Conservation (phyloP, 1,284 basidiomycete species). For the Leccinum subspadiceum region DNA sequence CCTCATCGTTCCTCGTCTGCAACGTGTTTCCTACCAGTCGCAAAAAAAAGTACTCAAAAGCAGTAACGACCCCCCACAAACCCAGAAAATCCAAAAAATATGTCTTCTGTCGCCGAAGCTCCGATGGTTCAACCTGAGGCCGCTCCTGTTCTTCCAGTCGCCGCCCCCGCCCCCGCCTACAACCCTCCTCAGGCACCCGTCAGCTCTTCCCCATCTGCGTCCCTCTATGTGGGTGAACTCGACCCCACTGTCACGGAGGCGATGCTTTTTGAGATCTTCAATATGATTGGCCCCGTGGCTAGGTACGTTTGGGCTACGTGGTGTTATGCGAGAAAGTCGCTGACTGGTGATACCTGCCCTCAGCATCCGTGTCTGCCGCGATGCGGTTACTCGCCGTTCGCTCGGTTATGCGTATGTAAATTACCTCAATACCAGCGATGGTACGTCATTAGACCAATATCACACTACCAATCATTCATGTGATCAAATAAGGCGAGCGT, state of each 20-base stretch:
- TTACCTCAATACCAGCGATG: constrained; percentile 95
- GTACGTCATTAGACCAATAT: constrained; percentile 43
- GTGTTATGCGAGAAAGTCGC: neutral
- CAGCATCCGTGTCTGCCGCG: constrained; percentile 99
- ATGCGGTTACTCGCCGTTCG: constrained; percentile 98
- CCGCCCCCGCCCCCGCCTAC: constrained; percentile 41
- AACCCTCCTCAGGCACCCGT: constrained; percentile 54
- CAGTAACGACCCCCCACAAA: constrained; percentile 81
- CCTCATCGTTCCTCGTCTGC: constrained; percentile 18
- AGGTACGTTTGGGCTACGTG: constrained; percentile 51
- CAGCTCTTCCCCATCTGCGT: constrained; percentile 77
- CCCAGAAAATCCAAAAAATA: constrained; percentile 43
- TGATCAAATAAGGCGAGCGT: constrained; percentile 72
- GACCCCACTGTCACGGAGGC: constrained; percentile 98
- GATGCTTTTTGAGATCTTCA: constrained; percentile 99
- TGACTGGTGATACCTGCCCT: neutral
- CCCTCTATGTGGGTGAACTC: constrained; percentile 98
- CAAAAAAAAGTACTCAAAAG: constrained; percentile 80
- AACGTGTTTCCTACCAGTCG: constrained; percentile 32
- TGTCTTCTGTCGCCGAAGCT: constrained; percentile 58
- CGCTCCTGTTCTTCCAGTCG: constrained; percentile 40
- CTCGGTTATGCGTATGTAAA: constrained; percentile 99
- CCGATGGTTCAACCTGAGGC: constrained; percentile 38
- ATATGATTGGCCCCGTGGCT: constrained; percentile 99
- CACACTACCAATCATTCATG: constrained; percentile 10